Percentiles rank a stretch among this genome's conserved stretches.
phyloP scores from a whole-genome alignment of 345 rosid genomes.

The Cochlearia excelsa region DNA sequence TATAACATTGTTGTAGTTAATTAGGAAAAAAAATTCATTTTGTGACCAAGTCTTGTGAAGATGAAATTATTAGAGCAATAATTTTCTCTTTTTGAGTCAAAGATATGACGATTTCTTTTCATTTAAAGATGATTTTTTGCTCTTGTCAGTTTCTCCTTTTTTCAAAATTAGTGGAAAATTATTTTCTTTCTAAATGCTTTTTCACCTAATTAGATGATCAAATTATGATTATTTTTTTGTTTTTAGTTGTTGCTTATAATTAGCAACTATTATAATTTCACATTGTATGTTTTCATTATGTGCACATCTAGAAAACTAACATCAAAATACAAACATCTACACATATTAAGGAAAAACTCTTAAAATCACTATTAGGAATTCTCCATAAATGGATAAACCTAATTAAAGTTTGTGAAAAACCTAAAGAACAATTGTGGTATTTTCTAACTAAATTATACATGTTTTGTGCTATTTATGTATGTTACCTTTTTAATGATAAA shows the following conservation, averaged over 20 bases:
- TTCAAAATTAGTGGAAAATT: slow-evolving; percentile 26
- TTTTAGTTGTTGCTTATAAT: not conserved
- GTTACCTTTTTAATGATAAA: too few relatives aligned
- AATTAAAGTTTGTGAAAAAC: too few relatives aligned
- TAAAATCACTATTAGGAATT: too few relatives aligned
- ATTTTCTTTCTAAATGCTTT: slow-evolving; percentile 11
- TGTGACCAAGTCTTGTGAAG: not conserved
- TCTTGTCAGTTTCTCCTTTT: slow-evolving; percentile 30
- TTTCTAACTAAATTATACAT: too few relatives aligned
- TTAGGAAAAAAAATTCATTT: too few relatives aligned
- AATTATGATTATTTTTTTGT: slow-evolving; percentile 1
- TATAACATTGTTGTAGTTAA: not conserved
- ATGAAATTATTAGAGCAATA: slow-evolving; percentile 27
- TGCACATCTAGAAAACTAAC: too few relatives aligned
- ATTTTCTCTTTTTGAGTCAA: slow-evolving; percentile 30
- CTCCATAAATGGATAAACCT: too few relatives aligned
- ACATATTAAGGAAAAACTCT: too few relatives aligned
- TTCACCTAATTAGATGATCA: slow-evolving; percentile 20
- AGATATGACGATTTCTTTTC: slow-evolving; percentile 23
- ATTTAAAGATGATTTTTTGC: slow-evolving; percentile 8
- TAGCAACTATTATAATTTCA: not conserved
- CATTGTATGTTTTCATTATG: not conserved
- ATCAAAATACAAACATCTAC: too few relatives aligned
- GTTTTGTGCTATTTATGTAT: too few relatives aligned
- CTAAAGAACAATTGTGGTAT: too few relatives aligned